These are phyloP conservation scores for Moricandia moricandioides DNA, from an alignment of 345 rosid genomes.

Conservation along the genomic window DNA sequence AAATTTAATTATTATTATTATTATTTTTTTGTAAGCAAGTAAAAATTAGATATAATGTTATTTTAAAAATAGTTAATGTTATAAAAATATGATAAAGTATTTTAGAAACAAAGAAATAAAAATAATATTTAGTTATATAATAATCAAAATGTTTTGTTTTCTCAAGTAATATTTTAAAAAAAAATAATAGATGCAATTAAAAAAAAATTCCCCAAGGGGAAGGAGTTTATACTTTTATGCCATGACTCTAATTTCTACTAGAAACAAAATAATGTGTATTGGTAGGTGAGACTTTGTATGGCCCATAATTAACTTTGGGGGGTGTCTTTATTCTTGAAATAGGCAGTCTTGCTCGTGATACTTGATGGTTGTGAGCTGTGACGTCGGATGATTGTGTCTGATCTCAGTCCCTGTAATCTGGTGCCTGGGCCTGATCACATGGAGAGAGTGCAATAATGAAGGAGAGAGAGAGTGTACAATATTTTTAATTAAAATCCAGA, in stretches of 20 bases:
- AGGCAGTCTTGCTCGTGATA: neutral
- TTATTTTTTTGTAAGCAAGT: too few species aligned
- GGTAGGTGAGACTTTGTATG: neutral
- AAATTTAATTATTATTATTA: too few species aligned
- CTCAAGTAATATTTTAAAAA: too few species aligned
- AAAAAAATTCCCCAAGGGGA: too few species aligned
- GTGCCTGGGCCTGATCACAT: neutral
- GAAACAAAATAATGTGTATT: neutral
- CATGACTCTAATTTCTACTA: neutral
- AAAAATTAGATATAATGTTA: too few species aligned
- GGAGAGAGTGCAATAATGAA: neutral
- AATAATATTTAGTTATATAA: too few species aligned
- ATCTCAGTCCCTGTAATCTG: neutral
- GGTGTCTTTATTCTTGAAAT: neutral
- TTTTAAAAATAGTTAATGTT: too few species aligned
- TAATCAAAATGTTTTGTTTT: too few species aligned
- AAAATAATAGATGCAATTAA: too few species aligned
- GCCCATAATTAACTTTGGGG: neutral
- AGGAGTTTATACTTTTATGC: neutral
- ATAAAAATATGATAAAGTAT: too few species aligned
- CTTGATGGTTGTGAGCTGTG: neutral
- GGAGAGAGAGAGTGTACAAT: neutral
- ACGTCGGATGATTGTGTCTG: neutral
- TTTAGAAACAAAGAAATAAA: too few species aligned
- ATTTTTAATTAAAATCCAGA: neutral